Evolutionary conservation across 2,329 filamentous ascomycete species (phyloP), one percentile per base, ranked within the genome.

Genomic region (Incumbomyces delicatus): DNA sequence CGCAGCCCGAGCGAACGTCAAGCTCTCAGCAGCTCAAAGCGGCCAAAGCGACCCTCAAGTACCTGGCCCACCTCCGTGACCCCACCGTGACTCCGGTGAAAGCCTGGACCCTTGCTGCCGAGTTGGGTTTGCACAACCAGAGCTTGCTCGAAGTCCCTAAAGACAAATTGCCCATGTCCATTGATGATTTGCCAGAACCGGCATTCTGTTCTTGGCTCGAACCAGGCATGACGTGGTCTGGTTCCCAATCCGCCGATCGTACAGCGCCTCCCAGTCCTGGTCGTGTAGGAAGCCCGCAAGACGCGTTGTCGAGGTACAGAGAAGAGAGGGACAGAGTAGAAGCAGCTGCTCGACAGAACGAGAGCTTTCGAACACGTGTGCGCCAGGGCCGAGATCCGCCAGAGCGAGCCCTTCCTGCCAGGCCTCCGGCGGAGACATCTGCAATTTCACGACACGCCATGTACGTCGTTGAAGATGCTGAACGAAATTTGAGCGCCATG

Each of bases 171-270:
- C 52, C 55, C 14, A 54, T 57, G 52, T 51, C 50, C 27, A 40
- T 53, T 32, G 51, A 55, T 36, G 51, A 44, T 16, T 48, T 57
- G 14, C 55, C 55, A 13, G 27, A 71, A 1, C 73, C 70, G 8
- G 59, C 76, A 2, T 63, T 70, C 44, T 79, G 72, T 41, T 82
- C 79, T 6, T 83, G 78, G 77, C 63, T 84, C 10, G 71, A 74
- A 43, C 72, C 77, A 5, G 80, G 80, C 16, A 72, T 75, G 44
- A 67, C 78, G 0, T 80, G 82, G 52, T 72, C 72, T 11, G 80
- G 80, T 2, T 76, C 71, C 20, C 80, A 84, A 58, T 74, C 78
- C 56, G 78, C 78, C 13, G 66, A 66, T 8, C 3, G 38, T 2
- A 27, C 14, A 13, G 7, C 17, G 8, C 63, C 44, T 60, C 53